Evolutionary conservation across 805 yeast genomes (phyloP), one percentile per base, ranked within the genome.

Genomic region (Wickerhamomyces strasburgensis): DNA sequence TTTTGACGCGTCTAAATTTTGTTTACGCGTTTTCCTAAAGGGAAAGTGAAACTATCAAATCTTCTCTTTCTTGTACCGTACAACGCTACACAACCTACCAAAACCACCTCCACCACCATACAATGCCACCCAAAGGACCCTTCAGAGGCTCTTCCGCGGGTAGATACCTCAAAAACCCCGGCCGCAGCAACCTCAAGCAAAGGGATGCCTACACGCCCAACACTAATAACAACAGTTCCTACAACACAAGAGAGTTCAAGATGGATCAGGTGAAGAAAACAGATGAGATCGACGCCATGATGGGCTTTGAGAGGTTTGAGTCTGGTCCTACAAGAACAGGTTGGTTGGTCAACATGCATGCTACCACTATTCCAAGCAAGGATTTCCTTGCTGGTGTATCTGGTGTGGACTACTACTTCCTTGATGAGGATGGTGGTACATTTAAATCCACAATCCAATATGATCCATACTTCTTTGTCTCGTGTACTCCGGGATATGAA

Each of bases 381-480:
- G 80, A 76, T 23, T 65, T 68, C 29, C 50, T 70, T 9, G 67
- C 74, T n/a, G 96, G 95, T 8, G 67, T 74, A 25, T 75, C 96
- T 0, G 98, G 90, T 3, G 96, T 90, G 3, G 97, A 93, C 51
- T 88, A 83, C 59, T 94, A 94, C 56, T 93, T 94, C 50, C 62
- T 93, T 6, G 98, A 89, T 57, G 96, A 86, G 52, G 97, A 89
- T 57, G 99, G 99, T 33, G 98, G 97, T 6, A 78, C 84, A 30
- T 93, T 94, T 67, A 93, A 90, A 56, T 80, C 88, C 4, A 82
- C 95, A 1, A 61, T 85, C 11, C 82, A 73, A 40, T 85, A 75
- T 55, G 88, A 86, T 49, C 99, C 99, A 0, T 93, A 93, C 58
- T 84, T 93, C 53, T 74, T 82, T 35, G 62, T 93, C 9, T 69